A percentile compares a stretch with the other conserved stretches of the same genome.
phyloP scores from a whole-genome alignment of 495 filamentous ascomycete species.

The Penicillium macrosclerotiorum region DNA sequence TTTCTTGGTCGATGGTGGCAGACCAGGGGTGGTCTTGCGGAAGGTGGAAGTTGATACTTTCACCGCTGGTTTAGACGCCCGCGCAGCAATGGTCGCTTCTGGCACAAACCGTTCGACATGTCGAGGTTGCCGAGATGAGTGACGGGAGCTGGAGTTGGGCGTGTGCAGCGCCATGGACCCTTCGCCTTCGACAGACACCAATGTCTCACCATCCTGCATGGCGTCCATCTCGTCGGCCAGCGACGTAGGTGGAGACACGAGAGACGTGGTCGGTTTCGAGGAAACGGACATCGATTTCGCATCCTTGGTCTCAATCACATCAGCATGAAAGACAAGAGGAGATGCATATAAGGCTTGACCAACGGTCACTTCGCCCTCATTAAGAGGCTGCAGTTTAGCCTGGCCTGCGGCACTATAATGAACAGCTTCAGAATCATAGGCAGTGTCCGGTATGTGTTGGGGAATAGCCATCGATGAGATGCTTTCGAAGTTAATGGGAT shows the following conservation, averaged over 20 bases:
- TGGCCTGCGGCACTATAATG: slow-evolving; percentile 2
- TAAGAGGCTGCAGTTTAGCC: slow-evolving; percentile 6
- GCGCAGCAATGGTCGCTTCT: slow-evolving; percentile 31
- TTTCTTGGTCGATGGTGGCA: slow-evolving; percentile 33
- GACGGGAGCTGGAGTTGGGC: slow-evolving; percentile 48
- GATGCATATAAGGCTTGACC: slow-evolving; percentile 37
- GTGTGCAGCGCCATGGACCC: slow-evolving; percentile 33
- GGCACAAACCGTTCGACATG: slow-evolving; percentile 44
- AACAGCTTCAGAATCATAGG: slow-evolving; percentile 11
- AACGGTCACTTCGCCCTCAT: slow-evolving; percentile 18
- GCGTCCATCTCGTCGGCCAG: slow-evolving; percentile 47
- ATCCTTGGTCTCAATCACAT: slow-evolving; percentile 34
- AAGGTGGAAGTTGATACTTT: slow-evolving; percentile 18
- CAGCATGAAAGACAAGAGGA: slow-evolving; percentile 36
- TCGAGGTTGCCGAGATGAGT: slow-evolving; percentile 50
- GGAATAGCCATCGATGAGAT: slow-evolving; percentile 12
- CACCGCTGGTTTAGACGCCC: slow-evolving; percentile 27
- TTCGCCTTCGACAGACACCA: slow-evolving; percentile 38
- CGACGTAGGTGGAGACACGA: slow-evolving; percentile 54
- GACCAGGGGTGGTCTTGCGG: slow-evolving; percentile 33
- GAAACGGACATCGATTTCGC: slow-evolving; percentile 27
- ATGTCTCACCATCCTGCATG: slow-evolving; percentile 30
- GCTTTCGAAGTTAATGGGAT: slow-evolving; percentile 8
- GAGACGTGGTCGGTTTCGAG: slow-evolving; percentile 38
- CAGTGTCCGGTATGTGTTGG: slow-evolving; percentile 10